Base-by-base conservation (phyloP, 345 rosid genomes). In the Eucalyptus albens region DNA sequence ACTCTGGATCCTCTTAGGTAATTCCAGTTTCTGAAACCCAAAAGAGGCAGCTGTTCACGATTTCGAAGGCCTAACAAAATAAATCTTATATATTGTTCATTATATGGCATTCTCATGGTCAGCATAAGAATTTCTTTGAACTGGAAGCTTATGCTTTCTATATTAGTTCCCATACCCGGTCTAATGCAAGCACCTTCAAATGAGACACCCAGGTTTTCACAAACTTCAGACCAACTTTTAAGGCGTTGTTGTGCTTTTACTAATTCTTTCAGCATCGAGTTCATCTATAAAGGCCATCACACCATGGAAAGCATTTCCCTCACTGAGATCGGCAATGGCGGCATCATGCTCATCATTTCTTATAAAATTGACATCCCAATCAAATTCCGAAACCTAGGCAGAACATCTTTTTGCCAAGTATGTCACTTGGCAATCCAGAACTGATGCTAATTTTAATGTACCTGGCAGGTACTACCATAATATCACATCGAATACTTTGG, bases 401-500 rank as follows among this genome's bases (percentile, higher is more conserved):
- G 83, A 77, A 37, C 47, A 40, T 77, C 83, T 40, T 77, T 77
- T 37, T 40, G 27, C 2, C 26, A 12, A 37, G 27, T 21, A 77
- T 11, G 47, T 77, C 47, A 21, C 47, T 77, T 77, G 9, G 47
- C 45, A 67, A n/a, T 67, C 77, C 40, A 77, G 83, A 11, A 21
- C 15, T 77, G 15, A 77, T 0, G 47, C 47, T 21, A 21, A 77
- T 44, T 42, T 21, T 77, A 6, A 77, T 40, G 83, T 77, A 40
- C 47, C 15, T 59, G 89, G 88, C 92, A 98, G 99, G 93, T 98
- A 98, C 88, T 98, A 97, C 92, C 99, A 98, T 92, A 98, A 98
- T 89, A 98, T 98, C 14, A 98, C 99, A 89, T 95, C 99, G 67
- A 98, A 98, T 92, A 98, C 99, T 82, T 94, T 98, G 95, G 94